Percentiles rank a stretch among this genome's conserved stretches.
These are phyloP conservation scores for Datisca glomerata DNA, from an alignment of 306 rosid genomes.

Conservation along the genomic window DNA sequence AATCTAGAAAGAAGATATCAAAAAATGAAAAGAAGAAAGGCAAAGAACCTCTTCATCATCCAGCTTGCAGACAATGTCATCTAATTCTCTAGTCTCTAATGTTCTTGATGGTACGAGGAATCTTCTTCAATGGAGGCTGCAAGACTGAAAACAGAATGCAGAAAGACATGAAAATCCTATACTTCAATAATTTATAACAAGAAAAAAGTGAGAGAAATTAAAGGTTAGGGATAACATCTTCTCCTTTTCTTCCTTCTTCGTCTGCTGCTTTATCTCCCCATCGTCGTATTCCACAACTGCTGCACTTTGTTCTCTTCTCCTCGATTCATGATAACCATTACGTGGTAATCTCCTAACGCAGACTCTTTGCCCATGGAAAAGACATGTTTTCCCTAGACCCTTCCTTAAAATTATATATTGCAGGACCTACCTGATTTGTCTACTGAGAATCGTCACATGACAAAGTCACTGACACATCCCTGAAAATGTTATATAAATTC, in stretches of 20 bases:
- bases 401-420: too few relatives aligned
- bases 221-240: constrained; percentile 29
- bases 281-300: too few relatives aligned
- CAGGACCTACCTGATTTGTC: too few relatives aligned
- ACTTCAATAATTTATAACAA: background rate
- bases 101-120: constrained; percentile 79
- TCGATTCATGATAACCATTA: too few relatives aligned
- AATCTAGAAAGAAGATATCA: background rate
- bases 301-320: too few relatives aligned
- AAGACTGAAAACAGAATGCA: constrained; percentile 6
- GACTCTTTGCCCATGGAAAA: too few relatives aligned
- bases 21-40: background rate
- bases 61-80: constrained; percentile 76
- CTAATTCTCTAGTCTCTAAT: constrained; percentile 72
- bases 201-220: background rate
- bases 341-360: too few relatives aligned
- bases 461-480: too few relatives aligned
- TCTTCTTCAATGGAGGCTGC: constrained; percentile 49
- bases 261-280: too few relatives aligned
- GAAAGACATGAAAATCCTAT: background rate
- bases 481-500: too few relatives aligned
- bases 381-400: too few relatives aligned
- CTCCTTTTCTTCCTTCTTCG: constrained; percentile 19
- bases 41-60: constrained; percentile 72
- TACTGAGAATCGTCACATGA: too few relatives aligned